Percentiles rank a stretch among this genome's conserved stretches.
Conservation (phyloP, 345 rosid genomes). For the Heritiera fomes region DNA sequence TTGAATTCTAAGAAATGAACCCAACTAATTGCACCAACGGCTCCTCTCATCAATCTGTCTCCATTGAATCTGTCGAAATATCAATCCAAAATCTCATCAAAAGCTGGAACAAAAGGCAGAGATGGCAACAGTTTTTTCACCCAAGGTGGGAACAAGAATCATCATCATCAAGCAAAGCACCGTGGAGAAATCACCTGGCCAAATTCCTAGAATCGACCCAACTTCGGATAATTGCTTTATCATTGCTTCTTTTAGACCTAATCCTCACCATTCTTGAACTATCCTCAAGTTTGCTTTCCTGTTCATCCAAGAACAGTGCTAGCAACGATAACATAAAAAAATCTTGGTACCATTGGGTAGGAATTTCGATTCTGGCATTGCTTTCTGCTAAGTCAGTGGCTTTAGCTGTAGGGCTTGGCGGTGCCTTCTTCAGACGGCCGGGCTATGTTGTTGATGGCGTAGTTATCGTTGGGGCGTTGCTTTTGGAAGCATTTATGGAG, state of each 20-base stretch:
- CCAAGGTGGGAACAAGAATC: conserved; percentile 13
- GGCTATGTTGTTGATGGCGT: conserved; percentile 58
- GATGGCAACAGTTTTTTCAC: conserved; percentile 47
- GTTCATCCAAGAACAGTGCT: conserved; percentile 10
- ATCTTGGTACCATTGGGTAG: conserved; percentile 63
- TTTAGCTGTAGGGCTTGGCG: conserved; percentile 42
- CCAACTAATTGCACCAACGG: neutral
- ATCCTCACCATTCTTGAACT: conserved; percentile 56
- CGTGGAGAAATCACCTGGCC: conserved; percentile 48
- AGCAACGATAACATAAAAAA: neutral
- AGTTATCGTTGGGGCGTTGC: conserved; percentile 48
- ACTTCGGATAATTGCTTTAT: conserved; percentile 37
- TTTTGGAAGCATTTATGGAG: conserved; percentile 54
- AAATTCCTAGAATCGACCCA: conserved; percentile 51
- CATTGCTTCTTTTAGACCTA: conserved; percentile 56
- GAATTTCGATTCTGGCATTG: conserved; percentile 48
- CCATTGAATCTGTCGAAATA: conserved; percentile 44
- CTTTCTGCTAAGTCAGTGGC: conserved; percentile 50
- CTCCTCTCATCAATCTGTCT: conserved; percentile 17
- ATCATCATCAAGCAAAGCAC: conserved; percentile 16
- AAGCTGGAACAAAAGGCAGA: conserved; percentile 45
- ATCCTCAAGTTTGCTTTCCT: conserved; percentile 54
- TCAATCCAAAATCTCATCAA: conserved; percentile 49
- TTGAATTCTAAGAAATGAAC: neutral
- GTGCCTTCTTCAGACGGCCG: conserved; percentile 43